Conservation (phyloP, 257 asterid species). For the Avicennia marina region DNA sequence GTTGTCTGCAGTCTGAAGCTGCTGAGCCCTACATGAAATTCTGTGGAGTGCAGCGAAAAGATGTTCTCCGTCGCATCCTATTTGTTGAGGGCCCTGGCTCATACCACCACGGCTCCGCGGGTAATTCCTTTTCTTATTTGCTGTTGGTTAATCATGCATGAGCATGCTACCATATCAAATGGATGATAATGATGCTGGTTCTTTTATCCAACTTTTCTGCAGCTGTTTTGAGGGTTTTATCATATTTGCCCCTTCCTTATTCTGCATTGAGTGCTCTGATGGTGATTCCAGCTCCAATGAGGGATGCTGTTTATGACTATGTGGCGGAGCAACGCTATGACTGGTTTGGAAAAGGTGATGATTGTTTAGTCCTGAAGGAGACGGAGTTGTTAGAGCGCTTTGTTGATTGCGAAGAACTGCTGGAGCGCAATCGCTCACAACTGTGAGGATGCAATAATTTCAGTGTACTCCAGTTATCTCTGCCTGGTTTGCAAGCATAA, state of each 20-base stretch:
- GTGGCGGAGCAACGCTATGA: conserved; percentile 68
- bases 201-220: conserved; percentile 21
- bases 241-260: conserved; percentile 77
- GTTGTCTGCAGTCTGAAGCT: conserved; percentile 88
- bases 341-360: conserved; percentile 75
- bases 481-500: no score
- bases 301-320: conserved; percentile 75
- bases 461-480: no score
- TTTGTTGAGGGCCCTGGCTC: conserved; percentile 75
- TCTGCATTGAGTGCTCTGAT: conserved; percentile 53
- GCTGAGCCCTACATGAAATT: conserved; percentile 80
- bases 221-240: conserved; percentile 82
- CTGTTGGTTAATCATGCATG: background rate
- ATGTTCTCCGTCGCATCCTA: conserved; percentile 75
- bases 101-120: conserved; percentile 90
- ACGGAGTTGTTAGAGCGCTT: conserved; percentile 82
- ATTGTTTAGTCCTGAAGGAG: conserved; percentile 75
- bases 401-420: conserved; percentile 74
- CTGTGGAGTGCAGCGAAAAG: conserved; percentile 59
- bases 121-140: conserved; percentile 28
- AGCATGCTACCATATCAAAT: background rate
- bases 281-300: conserved; percentile 71
- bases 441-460: conserved; percentile 18
- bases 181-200: background rate
- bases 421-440: conserved; percentile 40